Percentiles rank a stretch among this genome's conserved stretches.
Evolutionary conservation across 2,329 filamentous ascomycete genomes (phyloP).

Genomic region (Fusarium newnesense): DNA sequence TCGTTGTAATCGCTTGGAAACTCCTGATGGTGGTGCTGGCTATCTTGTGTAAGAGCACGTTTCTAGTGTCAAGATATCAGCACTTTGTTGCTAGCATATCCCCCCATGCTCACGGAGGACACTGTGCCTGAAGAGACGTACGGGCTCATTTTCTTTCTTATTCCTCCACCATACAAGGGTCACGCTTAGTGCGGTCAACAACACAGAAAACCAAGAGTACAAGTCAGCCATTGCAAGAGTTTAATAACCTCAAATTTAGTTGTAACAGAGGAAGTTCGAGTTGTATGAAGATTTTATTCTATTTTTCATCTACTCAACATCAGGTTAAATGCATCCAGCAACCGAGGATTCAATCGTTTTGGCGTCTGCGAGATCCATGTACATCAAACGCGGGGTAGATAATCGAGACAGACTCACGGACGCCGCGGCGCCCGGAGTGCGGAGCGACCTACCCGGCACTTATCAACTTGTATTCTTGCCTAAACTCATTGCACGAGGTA

Average conservation of each 20-base stretch:
- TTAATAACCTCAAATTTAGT: fast-evolving
- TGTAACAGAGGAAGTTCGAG: fast-evolving
- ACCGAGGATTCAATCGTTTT: neutral
- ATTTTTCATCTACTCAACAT: neutral
- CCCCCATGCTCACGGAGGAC: neutral
- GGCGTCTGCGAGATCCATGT: fast-evolving
- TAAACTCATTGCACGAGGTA: neutral
- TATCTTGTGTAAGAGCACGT: neutral
- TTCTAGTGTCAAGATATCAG: neutral
- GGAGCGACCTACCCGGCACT: neutral
- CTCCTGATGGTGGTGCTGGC: neutral
- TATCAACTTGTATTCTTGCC: neutral
- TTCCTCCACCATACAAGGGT: neutral
- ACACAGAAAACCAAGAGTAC: neutral
- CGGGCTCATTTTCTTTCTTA: neutral
- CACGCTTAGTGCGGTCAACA: neutral
- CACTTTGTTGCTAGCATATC: neutral
- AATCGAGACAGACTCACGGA: fast-evolving
- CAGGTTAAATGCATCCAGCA: neutral
- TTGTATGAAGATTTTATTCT: fast-evolving
- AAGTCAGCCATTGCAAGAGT: neutral
- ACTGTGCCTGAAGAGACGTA: neutral
- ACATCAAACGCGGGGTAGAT: neutral
- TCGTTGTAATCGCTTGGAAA: neutral
- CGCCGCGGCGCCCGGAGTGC: neutral